Base-by-base conservation (phyloP, 495 filamentous ascomycete genomes). In the Symbiotaphrina buchneri region DNA sequence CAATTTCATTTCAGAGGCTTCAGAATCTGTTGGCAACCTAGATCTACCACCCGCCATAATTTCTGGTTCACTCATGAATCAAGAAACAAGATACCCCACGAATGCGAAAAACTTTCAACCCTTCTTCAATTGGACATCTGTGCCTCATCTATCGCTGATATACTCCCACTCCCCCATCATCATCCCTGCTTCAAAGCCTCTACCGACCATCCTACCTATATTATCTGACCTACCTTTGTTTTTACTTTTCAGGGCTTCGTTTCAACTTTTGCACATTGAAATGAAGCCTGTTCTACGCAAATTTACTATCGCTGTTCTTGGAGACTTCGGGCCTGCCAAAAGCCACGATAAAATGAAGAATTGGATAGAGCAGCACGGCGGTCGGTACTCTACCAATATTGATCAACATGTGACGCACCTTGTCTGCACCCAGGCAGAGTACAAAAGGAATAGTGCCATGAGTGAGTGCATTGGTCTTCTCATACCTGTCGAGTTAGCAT, bases 351-450 rank as follows among this genome's bases (percentile, higher is more conserved):
- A 63, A 10, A 54, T 75, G 10, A 47, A 48, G 0, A 43, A 49
- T 18, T 75, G 71, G 72, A 49, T 74, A 10, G 44, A 48, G 10
- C 31, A 34, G 3, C 55, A 71, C 35, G 65, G 65, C 0, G 72
- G 70, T 0, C 39, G 32, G 3, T 61, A 55, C 35, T 41, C 53
- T 0, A 31, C 41, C 10, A 46, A 49, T 0, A 40, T 74, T 18
- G 45, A 41, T 26, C 33, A 48, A 0, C 34, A 45, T 2, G 56
- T 61, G 0, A 77, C 71, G 0, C 73, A 79, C 46, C 47, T 79
- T 1, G 56, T 79, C 18, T 55, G 55, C 13, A 55, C 54, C 1
- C 55, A 61, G 28, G 53, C 62, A 18, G 52, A 62, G 2, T 73
- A 52, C 34, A 56, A 56, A 33, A 46, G 53, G 15, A 48, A 58